These are phyloP conservation scores for Zymoseptoria tritici DNA, from an alignment of 2,329 filamentous ascomycete genomes.

Conservation along the genomic window DNA sequence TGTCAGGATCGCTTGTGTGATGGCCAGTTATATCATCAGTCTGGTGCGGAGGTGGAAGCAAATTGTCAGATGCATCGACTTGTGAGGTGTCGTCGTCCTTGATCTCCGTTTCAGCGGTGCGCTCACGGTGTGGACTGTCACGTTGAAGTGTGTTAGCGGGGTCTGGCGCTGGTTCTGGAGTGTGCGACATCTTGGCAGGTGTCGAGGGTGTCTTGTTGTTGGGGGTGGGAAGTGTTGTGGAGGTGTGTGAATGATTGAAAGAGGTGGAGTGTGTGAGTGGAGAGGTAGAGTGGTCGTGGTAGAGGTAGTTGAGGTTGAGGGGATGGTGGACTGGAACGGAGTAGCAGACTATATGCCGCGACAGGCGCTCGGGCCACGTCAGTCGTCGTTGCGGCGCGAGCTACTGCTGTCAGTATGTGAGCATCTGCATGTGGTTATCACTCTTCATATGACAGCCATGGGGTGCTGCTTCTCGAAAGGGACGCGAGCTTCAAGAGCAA, in stretches of 20 bases:
- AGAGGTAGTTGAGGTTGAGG: background rate
- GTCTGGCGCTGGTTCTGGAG: background rate
- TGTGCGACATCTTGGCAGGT: background rate
- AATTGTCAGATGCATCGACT: background rate
- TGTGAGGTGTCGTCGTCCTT: background rate
- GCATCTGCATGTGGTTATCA: background rate
- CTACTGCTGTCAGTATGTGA: background rate
- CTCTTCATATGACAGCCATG: background rate
- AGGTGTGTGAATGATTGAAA: background rate
- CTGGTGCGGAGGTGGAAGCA: background rate
- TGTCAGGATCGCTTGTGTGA: background rate
- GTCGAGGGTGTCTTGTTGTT: background rate
- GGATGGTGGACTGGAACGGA: background rate
- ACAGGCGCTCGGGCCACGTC: background rate
- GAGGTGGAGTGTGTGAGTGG: background rate
- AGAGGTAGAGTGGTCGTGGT: background rate
- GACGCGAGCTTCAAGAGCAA: background rate
- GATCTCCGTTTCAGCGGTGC: background rate
- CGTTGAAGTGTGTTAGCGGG: background rate
- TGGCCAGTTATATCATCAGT: background rate
- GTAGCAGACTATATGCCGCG: background rate
- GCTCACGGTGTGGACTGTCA: background rate
- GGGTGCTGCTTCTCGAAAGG: background rate
- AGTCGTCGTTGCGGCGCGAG: background rate
- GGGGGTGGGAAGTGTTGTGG: background rate